Base-by-base conservation (phyloP, 2,329 filamentous ascomycete genomes). In the Nothopassalora personata region DNA sequence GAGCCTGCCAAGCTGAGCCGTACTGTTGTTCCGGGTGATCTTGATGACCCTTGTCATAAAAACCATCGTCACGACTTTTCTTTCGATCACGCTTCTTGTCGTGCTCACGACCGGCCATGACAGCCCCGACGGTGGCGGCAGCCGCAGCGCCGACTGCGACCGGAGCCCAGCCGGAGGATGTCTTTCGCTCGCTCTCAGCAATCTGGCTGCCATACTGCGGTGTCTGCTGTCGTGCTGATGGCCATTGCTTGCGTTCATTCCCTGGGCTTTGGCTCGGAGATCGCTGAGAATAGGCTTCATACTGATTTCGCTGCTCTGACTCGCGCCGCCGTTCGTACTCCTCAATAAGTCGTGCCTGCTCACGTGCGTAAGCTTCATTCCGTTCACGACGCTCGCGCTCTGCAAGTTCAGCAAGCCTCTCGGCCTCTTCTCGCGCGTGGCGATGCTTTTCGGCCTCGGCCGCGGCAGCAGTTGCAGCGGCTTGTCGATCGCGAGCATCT, bases 121-220 rank as follows among this genome's bases (percentile, higher is more conserved):
- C 66, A 23, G 70, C 70, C 54, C 67, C 68, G 31, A 67, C 67
- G 47, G 62, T 69, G 49, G 70, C 69, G 18, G 65, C 69, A 47
- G 68, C 69, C 48, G 70, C 73, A 53, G 70, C 64, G 6, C 70
- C 73, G 30, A 70, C 72, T 34, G 72, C 74, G 30, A 72, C 71
- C 49, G 75, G 68, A 6, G 66, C 70, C 74, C 74, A 76, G 4
- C 67, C 56, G 15, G 63, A 63, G 28, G 64, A 63, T 6, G 63
- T 71, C 65, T 60, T 66, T 6, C 53, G 60, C 43, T 64, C 57
- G 3, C 56, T 31, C 23, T 34, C 49, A 6, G 49, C 9, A 34
- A 1, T 51, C 49, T 34, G 27, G 9, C n/a, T 19, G 49, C 49
- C n/a, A 30, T 31, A 31, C 10, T 34, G 27, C 10, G 27, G 23